Evolutionary conservation across 225 moss, liverwort and hornwort genomes (phyloP).

Genomic region (Ulota crispa): DNA sequence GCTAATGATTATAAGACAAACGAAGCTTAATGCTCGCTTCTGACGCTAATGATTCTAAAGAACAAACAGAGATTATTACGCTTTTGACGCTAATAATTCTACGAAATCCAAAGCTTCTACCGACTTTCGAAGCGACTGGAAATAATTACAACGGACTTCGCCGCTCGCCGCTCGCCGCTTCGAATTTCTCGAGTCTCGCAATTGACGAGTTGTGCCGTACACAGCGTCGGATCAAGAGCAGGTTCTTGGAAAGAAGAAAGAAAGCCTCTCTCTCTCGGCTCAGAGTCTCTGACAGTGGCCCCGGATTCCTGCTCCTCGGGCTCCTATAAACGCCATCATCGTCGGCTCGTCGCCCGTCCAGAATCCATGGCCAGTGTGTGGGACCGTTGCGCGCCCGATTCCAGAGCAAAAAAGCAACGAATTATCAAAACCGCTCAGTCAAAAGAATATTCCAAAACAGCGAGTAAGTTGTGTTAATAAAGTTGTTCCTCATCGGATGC

Average conservation of each 20-base stretch:
- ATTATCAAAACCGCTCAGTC: not conserved
- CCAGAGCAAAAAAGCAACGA: not conserved
- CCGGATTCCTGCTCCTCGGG: not conserved
- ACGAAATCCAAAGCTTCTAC: too few relatives aligned
- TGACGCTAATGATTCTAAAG: too few relatives aligned
- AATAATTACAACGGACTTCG: not conserved
- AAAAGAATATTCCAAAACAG: not conserved
- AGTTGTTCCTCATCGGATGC: not conserved
- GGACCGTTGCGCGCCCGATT: not conserved
- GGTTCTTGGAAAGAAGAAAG: not conserved
- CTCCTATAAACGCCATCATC: not conserved
- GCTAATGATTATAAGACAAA: too few relatives aligned
- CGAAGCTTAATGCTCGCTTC: too few relatives aligned
- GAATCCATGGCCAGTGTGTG: conserved; percentile 30
- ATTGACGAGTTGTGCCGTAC: not conserved
- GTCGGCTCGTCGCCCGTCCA: not conserved
- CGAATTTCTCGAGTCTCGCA: not conserved
- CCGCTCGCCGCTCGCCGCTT: not conserved
- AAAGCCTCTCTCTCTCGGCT: too few relatives aligned
- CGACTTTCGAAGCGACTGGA: not conserved
- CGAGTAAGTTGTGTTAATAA: too few relatives aligned
- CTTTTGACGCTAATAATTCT: too few relatives aligned
- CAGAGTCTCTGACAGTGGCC: not conserved
- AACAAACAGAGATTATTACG: too few relatives aligned
- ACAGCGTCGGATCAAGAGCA: not conserved